Conservation (phyloP, 169 alveolate genomes). For the Perkinsus marinus region DNA sequence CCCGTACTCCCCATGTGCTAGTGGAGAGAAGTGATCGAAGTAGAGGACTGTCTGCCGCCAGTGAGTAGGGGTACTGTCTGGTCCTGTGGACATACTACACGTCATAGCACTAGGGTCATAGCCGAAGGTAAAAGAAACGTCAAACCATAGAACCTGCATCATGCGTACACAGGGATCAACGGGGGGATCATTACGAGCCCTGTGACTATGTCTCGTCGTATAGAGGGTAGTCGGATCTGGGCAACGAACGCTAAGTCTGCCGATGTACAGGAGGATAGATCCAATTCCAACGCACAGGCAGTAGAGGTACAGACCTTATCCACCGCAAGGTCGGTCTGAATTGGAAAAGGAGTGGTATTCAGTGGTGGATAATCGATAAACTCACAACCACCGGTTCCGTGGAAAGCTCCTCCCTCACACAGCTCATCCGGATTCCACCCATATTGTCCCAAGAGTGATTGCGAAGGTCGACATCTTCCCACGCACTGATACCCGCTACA, state of each 20-base stretch:
- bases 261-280: slow-evolving; percentile 69
- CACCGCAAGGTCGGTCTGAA: not conserved
- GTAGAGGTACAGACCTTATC: slow-evolving; percentile 21
- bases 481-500: slow-evolving; percentile 70
- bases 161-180: not conserved
- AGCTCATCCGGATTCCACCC: slow-evolving; percentile 62
- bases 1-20: slow-evolving; percentile 16
- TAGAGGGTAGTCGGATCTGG: slow-evolving; percentile 42
- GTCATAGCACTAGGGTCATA: slow-evolving; percentile 59
- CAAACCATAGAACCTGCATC: slow-evolving; percentile 74
- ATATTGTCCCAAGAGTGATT: slow-evolving; percentile 34
- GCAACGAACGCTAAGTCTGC: slow-evolving; percentile 79
- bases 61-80: slow-evolving; percentile 61
- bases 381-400: slow-evolving; percentile 49
- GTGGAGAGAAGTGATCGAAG: slow-evolving; percentile 35
- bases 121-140: slow-evolving; percentile 67
- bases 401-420: not conserved
- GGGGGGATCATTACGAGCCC: slow-evolving; percentile 41
- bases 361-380: not conserved
- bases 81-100: slow-evolving; percentile 53
- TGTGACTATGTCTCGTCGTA: slow-evolving; percentile 48
- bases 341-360: no score
- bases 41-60: slow-evolving; percentile 86
- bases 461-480: slow-evolving; percentile 81
- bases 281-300: slow-evolving; percentile 58